Evolutionary conservation across 1,139 yeast genomes (phyloP).

Genomic region (Kluyveromyces marxianus): DNA sequence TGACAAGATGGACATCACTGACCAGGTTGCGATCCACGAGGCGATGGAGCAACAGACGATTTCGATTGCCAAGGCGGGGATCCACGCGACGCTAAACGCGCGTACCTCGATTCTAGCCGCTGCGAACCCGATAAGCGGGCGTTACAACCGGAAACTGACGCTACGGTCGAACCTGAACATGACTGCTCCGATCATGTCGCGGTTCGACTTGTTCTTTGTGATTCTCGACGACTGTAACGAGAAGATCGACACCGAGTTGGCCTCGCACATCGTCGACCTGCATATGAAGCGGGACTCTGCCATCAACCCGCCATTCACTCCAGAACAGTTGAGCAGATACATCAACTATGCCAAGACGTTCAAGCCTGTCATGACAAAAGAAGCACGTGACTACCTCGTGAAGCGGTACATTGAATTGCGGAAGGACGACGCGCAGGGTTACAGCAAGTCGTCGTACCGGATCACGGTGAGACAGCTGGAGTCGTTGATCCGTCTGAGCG

Average conservation of each 20-base stretch:
- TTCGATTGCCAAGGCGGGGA: constrained; percentile 97
- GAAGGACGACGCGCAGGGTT: constrained; percentile 86
- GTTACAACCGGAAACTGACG: constrained; percentile 82
- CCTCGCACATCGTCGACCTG: constrained; percentile 84
- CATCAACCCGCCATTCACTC: constrained; percentile 80
- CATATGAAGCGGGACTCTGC: constrained; percentile 92
- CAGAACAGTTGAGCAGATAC: constrained; percentile 82
- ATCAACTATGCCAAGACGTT: constrained; percentile 90
- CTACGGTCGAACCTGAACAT: constrained; percentile 82
- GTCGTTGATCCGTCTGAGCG: constrained; percentile 85
- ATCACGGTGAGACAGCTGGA: constrained; percentile 96
- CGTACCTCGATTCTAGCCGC: constrained; percentile 95
- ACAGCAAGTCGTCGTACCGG: constrained; percentile 69
- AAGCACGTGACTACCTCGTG: constrained; percentile 73
- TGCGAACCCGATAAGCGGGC: constrained; percentile 94
- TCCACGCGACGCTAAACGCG: constrained; percentile 94
- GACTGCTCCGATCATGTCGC: constrained; percentile 99
- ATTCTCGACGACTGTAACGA: constrained; percentile 94
- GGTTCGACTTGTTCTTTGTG: constrained; percentile 93
- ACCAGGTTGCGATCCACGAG: constrained; percentile 98
- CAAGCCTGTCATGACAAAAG: constrained; percentile 80
- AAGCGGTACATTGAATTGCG: constrained; percentile 80
- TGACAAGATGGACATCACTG: constrained; percentile 92
- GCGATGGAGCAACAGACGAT: constrained; percentile 99
- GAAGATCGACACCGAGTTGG: constrained; percentile 79